Conservation (phyloP, 2,329 filamentous ascomycete genomes). For the Huntiella savannae region DNA sequence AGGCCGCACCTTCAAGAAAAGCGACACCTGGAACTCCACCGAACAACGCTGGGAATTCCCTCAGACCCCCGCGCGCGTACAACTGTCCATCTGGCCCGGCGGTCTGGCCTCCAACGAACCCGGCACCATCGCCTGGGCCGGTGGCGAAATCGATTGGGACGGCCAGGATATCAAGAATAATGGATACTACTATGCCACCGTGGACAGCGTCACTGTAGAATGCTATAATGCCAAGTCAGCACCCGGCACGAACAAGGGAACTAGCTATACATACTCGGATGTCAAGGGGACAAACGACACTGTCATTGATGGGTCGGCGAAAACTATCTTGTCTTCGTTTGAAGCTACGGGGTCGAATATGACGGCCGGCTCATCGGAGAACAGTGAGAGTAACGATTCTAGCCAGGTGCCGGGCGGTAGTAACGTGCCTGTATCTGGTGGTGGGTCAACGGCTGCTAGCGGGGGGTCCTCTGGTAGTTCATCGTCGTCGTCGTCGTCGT, state of each 20-base stretch:
- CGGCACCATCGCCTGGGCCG: conserved; percentile 83
- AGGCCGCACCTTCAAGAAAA: conserved; percentile 53
- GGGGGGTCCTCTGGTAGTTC: conserved; percentile 1
- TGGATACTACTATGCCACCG: conserved; percentile 75
- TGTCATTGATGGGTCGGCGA: conserved; percentile 54
- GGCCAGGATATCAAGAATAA: conserved; percentile 58
- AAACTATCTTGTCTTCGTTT: conserved; percentile 60
- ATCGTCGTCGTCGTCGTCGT: conserved; percentile 7
- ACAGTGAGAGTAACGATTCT: conserved; percentile 8
- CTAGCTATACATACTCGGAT: conserved; percentile 59
- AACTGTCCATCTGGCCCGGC: conserved; percentile 92
- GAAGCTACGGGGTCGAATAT: conserved; percentile 65
- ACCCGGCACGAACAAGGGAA: conserved; percentile 50
- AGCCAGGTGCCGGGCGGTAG: conserved; percentile 12
- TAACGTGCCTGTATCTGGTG: conserved; percentile 4
- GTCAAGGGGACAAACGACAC: conserved; percentile 52
- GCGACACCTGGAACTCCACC: conserved; percentile 72
- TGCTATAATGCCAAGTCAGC: conserved; percentile 52
- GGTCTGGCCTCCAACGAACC: conserved; percentile 58
- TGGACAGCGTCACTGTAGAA: conserved; percentile 59
- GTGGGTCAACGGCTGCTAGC: neutral
- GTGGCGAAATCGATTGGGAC: conserved; percentile 77
- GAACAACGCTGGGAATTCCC: conserved; percentile 70
- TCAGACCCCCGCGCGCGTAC: conserved; percentile 76
- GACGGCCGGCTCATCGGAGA: conserved; percentile 22